Base-by-base conservation (phyloP, 805 yeast species). In the Hyphopichia homilentoma region DNA sequence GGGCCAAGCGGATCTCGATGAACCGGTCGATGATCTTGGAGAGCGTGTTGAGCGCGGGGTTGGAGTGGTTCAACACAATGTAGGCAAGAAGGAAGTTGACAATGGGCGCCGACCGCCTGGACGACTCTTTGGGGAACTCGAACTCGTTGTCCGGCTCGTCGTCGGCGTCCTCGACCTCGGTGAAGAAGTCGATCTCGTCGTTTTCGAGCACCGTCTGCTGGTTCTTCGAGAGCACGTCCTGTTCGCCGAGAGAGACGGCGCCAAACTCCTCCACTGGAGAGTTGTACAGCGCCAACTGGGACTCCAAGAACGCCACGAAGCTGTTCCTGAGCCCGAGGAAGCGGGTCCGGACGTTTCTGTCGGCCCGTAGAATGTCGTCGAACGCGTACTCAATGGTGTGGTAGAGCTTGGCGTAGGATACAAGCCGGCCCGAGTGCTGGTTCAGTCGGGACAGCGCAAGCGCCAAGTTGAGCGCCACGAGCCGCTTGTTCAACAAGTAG, bases 351-450 rank as follows among this genome's bases (percentile, higher is more conserved):
- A 48, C 34, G 21, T 38, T 38, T 3, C 36, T 29, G 17, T 44
- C 43, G 2, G 34, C 15, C 6, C 33, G 19, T 16, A 57, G 40
- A 0, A 43, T 30, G n/a, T 48, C 48, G 6, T 21, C 30, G 34
- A 61, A 61, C 5, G 40, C 36, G 2, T 30, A 22, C 11, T 56
- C 58, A 4, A 64, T 45, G 2, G 65, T 52, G 34, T 53, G 54
- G 41, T 49, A 63, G 14, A 65, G 44, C 30, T 61, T 60, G 13
- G 69, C 61, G 38, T 52, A 54, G 30, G 52, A 50, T 3, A 62
- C 45, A 25, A 51, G 52, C n/a, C n/a, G n/a, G 5, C 14, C 16
- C 2, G 67, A 52, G 34, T 48, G 56, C 5, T 38, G 21, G 7
- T 36, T 21, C n/a, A n/a, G n/a, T n/a, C n/a, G n/a, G n/a, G n/a